phyloP scores from a whole-genome alignment of 805 yeast species.

The Candida methanosorbosa region DNA sequence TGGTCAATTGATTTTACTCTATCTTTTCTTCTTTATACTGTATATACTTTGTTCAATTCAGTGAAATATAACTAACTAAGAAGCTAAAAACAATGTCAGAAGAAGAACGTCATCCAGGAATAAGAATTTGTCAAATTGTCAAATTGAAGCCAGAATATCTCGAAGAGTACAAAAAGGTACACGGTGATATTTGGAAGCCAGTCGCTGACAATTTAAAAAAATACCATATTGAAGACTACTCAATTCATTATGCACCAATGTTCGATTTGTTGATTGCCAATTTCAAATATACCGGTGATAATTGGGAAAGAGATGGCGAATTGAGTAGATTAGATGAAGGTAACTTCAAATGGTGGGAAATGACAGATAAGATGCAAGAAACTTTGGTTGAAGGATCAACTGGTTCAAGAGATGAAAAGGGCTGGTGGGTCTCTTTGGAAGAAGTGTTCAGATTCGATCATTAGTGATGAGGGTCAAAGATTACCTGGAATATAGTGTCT shows the following conservation, averaged over 20 bases:
- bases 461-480: not conserved
- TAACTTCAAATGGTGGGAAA: conserved; percentile 31
- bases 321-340: conserved; percentile 25
- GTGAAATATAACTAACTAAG: too few species aligned
- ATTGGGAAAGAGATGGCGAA: conserved; percentile 27
- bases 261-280: conserved; percentile 25
- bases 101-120: conserved; percentile 24
- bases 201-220: conserved; percentile 24
- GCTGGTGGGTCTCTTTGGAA: conserved; percentile 30
- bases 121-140: conserved; percentile 30
- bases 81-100: conserved; percentile 1
- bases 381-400: conserved; percentile 27
- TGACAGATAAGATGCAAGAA: conserved; percentile 32
- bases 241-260: conserved; percentile 26
- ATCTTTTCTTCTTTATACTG: too few species aligned
- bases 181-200: conserved; percentile 21
- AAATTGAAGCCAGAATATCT: conserved; percentile 28
- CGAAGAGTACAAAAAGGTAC: conserved; percentile 28
- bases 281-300: conserved; percentile 29
- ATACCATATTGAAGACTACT: conserved; percentile 32
- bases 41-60: too few species aligned
- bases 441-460: conserved; percentile 31
- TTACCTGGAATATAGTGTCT: not conserved
- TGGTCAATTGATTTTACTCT: too few species aligned
- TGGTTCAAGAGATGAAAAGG: conserved; percentile 27